Evolutionary conservation across 139 green algal species (phyloP).

Genomic region (Micromonas commoda): DNA sequence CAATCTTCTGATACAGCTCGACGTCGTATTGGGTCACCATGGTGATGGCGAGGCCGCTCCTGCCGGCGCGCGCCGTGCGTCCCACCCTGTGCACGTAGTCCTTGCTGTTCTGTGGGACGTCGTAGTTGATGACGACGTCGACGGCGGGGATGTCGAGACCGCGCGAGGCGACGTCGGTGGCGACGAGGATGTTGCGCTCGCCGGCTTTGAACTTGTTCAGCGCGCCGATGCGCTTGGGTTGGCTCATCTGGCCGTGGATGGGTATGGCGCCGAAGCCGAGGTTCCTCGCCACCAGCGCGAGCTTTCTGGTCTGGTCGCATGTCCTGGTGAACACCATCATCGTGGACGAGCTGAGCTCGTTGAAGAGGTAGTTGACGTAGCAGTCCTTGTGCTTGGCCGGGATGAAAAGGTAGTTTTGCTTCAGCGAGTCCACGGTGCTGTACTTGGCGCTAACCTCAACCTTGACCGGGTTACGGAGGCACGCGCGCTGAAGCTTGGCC

Average conservation of each 20-base stretch:
- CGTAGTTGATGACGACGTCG: conserved; percentile 94
- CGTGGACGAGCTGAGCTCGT: conserved; percentile 64
- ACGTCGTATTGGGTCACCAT: conserved; percentile 70
- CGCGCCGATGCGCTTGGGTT: conserved; percentile 90
- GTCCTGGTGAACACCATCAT: conserved; percentile 87
- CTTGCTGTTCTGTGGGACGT: conserved; percentile 90
- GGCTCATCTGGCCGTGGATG: conserved; percentile 97
- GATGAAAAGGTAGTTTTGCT: conserved; percentile 97
- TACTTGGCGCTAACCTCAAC: conserved; percentile 95
- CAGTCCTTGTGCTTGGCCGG: conserved; percentile 98
- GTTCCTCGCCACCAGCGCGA: conserved; percentile 90
- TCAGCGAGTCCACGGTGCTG: conserved; percentile 89
- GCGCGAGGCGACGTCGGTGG: conserved; percentile 43
- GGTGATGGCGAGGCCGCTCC: conserved; percentile 81
- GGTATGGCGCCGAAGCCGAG: conserved; percentile 78
- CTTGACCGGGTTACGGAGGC: conserved; percentile 84
- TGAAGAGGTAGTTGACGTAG: conserved; percentile 84
- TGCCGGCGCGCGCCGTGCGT: conserved; percentile 85
- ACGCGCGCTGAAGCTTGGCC: conserved; percentile 94
- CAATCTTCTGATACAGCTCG: conserved; percentile 95
- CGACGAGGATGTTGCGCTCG: conserved; percentile 74
- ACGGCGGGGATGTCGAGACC: conserved; percentile 93
- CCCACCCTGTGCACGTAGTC: conserved; percentile 96
- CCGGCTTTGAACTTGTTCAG: conserved; percentile 98
- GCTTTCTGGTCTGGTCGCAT: conserved; percentile 78